Percentiles rank a stretch among this genome's conserved stretches.
These are phyloP conservation scores for Talaromyces ruber DNA, from an alignment of 495 filamentous ascomycete genomes.

Conservation along the genomic window DNA sequence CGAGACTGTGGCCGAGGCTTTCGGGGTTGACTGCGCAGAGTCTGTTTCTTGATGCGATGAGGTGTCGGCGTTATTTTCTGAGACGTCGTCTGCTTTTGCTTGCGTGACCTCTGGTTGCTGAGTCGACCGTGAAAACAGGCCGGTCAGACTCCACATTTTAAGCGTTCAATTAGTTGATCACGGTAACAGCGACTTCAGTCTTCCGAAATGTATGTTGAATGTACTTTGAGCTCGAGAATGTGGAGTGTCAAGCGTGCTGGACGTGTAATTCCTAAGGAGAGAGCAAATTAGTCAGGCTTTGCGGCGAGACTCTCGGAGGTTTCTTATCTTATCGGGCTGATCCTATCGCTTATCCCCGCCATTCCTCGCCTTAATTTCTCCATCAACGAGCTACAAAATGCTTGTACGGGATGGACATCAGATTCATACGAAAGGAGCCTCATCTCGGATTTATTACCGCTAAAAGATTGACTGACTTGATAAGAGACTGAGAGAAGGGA, in stretches of 20 bases:
- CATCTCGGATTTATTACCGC: neutral
- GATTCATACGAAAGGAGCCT: neutral
- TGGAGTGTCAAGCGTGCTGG: neutral
- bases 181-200: neutral
- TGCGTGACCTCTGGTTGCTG: neutral
- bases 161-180: neutral
- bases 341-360: neutral
- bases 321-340: neutral
- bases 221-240: neutral
- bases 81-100: neutral
- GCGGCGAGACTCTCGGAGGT: neutral
- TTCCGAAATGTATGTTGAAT: neutral
- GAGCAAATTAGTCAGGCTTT: neutral
- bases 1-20: constrained; percentile 27
- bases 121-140: constrained; percentile 1
- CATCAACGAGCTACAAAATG: neutral
- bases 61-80: neutral
- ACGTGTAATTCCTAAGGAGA: neutral
- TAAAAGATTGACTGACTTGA: no score
- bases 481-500: no score
- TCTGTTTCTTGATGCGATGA: constrained; percentile 8
- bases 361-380: neutral
- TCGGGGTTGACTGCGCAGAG: constrained; percentile 40
- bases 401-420: neutral
- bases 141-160: neutral